Base-by-base conservation (phyloP, 768 basidiomycete genomes). In the Panaeolus papilionaceus region DNA sequence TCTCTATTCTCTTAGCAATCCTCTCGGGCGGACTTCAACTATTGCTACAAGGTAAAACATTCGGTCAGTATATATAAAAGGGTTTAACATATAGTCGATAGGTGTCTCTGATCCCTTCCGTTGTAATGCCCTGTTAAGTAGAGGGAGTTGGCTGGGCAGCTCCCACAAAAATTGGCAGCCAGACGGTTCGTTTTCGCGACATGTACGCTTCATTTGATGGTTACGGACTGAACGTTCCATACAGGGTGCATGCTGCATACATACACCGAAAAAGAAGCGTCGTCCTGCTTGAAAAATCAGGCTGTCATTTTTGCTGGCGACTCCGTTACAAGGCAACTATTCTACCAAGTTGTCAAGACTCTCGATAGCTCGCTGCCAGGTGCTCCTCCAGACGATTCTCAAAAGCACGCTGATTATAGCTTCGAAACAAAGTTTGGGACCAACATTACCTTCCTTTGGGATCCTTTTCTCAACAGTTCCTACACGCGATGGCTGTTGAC, bases 221-320 rank as follows among this genome's bases (percentile, higher is more conserved):
- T 44, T 38, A n/a, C 37, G 47, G 47, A 51, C 54, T 64, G 23
- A 70, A 20, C 63, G n/a, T 9, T 54, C 33, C 16, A 65, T 47
- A 14, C 71, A 95, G 93, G 93, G 37, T 96, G 95, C 75, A 94
- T 95, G 88, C 83, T 93, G 61, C 80, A 91, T 76, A 73, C 80
- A 38, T 94, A 95, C 75, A 81, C 82, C 63, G 76, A 86, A 4
- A 79, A 78, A 7, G 88, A 93, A 63, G 82, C 83, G 37, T 74
- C 80, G 8, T 72, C 75, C 14, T 94, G 93, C 73, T 77, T 93
- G 23, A 76, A 78, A n/a, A 83, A 84, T 4, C 82, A 86, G 69
- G 85, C 84, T 8, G 79, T 95, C 42, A 81, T 92, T 45, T 97
- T 97, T 75, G 80, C 93, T 47, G 95, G 95, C 20, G 95, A 98